Percentiles rank a stretch among this genome's conserved stretches.
phyloP scores from a whole-genome alignment of 768 basidiomycete species.

The Sporobolomyces roseus region DNA sequence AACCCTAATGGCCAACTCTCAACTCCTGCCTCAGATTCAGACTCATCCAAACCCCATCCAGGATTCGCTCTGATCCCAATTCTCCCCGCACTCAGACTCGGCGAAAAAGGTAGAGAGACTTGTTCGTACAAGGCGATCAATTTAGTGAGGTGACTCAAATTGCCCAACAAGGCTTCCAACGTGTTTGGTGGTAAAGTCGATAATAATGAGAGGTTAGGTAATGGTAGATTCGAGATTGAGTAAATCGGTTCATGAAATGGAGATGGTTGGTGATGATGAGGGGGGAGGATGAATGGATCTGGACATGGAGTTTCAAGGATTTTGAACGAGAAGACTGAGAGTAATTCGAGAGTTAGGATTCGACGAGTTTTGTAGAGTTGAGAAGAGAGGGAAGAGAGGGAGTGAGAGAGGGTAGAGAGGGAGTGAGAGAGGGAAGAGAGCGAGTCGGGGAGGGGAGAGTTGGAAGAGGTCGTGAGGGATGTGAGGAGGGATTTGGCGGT shows the following conservation, averaged over 20 bases:
- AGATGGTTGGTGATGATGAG: conserved; percentile 1
- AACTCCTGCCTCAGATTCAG: no score
- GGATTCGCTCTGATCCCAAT: conserved; percentile 16
- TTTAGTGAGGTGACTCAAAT: conserved; percentile 16
- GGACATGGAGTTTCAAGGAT: conserved; percentile 1
- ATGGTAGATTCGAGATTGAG: conserved; percentile 18
- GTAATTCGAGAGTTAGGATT: conserved; percentile 30
- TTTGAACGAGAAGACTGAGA: conserved; percentile 17
- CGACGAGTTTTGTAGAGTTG: not conserved
- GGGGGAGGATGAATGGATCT: conserved; percentile 20
- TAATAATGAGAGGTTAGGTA: conserved; percentile 16
- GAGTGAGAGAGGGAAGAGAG: conserved; percentile 5
- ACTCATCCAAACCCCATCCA: no score
- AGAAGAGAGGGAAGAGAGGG: not conserved
- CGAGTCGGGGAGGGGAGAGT: not conserved
- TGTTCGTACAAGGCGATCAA: conserved; percentile 33
- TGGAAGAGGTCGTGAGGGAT: not conserved
- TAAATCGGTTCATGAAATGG: not conserved
- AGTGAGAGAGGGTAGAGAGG: not conserved
- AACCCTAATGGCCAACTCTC: no score
- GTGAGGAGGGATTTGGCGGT: conserved; percentile 28
- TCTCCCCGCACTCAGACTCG: conserved; percentile 4
- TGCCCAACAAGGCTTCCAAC: conserved; percentile 25
- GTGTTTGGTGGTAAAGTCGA: not conserved
- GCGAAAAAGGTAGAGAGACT: conserved; percentile 18